Evolutionary conservation across 179 eudicot genomes (phyloP), one percentile per base, ranked within the genome.

Genomic region (Drosera spatulata): DNA sequence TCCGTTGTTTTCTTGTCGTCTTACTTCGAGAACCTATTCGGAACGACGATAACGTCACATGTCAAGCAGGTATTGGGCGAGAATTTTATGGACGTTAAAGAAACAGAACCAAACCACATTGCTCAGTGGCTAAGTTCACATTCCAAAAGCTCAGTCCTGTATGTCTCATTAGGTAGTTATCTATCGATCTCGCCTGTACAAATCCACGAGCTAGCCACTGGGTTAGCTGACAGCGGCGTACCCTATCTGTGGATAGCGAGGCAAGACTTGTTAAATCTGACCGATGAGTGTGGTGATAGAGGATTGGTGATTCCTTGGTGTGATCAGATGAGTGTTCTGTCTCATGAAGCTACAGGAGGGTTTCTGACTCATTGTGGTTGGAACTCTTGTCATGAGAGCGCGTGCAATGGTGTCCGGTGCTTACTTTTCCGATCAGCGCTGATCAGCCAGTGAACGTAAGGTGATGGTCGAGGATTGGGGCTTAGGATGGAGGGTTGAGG

Each of bases 391-490:
- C 48, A 39, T 8, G 71, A 61, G 42, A 55, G 58, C 10, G 48
- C 41, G 33, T 52, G 38, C 47, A n/a, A 10, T 44, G 65, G 61
- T 6, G 54, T 60, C 80, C 80, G 0, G 56, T 79, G 73, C 66
- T 79, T 5, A 53, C 71, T 40, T 75, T 69, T 2, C 83, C 83
- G 0, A 45, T 75, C 4, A 3, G 50, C 6, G 48, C 45, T 60
- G 83, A 79, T 53, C 83, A 79, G 43, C 2, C 5, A 3, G 11
- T 69, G 3, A 71, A 75, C 41, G 67, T 41, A 71, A 71, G 60
- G 14, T 41, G 6, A 56, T 80, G 6, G 80, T 75, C 41, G 76
- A 74, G 10, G 84, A 74, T 10, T 80, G 81, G 84, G 60, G 61
- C 49, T 58, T 67, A 13, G 85, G 79, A 2, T 66, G 66, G 73